Base-by-base conservation (phyloP, 495 filamentous ascomycete species). In the Penicillium soppii region DNA sequence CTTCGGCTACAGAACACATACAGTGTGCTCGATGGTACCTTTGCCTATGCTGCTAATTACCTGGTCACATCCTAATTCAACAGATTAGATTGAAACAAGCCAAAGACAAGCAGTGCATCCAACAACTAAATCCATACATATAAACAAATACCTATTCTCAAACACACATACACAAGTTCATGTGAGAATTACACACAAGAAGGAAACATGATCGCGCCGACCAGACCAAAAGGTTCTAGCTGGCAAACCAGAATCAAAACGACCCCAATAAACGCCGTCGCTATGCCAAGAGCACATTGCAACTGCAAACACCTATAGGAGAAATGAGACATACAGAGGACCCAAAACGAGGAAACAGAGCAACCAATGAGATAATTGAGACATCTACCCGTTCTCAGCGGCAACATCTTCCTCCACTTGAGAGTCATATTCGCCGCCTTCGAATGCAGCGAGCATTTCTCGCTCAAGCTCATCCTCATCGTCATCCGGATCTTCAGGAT, bases 401-500 rank as follows among this genome's bases (percentile, higher is more conserved):
- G 55, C 62, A 38, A 50, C 32, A 17, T 66, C 57, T 27, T 58
- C 65, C 33, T 72, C 69, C n/a, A 54, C 66, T 26, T 60, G 57
- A 7, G 56, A 46, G 38, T 73, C 66, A 53, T 59, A 67, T 6
- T 73, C 71, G 4, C 68, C 71, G 9, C 79, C 78, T 48, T 84
- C 82, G 42, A 89, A 79, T 36, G 83, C 85, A 0, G 83, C 84
- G 59, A 85, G 61, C 65, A 90, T 75, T 53, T 89, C 84, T 9
- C 80, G 79, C 60, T 88, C 86, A 16, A 89, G 64, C 36, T 79
- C 84, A 37, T 82, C 84, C 23, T 84, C 84, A 7, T 81, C 77
- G 16, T 79, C 79, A 29, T 55, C 70, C 0, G 68, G 66, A 15
- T 68, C 54, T 50, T 71, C 66, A 3, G 61, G 61, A 37, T 56